phyloP scores from a whole-genome alignment of 2,329 filamentous ascomycete genomes.

The Diaporthe batatas region DNA sequence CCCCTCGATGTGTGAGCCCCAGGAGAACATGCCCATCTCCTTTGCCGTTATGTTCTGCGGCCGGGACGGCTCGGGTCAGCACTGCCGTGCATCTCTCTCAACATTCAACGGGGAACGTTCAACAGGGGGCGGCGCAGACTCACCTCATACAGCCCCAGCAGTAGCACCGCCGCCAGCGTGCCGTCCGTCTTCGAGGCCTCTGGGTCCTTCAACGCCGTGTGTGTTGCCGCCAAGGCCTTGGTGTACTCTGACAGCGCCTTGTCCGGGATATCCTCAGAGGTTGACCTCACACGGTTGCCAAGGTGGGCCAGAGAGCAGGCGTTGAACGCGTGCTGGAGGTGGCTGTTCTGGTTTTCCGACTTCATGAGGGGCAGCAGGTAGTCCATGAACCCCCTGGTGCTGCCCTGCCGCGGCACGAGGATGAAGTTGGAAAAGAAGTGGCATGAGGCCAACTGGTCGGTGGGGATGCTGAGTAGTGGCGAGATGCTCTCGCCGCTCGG shows the following conservation, averaged over 20 bases:
- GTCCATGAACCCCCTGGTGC: slow-evolving; percentile 68
- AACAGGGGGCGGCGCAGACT: slow-evolving; percentile 35
- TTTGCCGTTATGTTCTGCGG: slow-evolving; percentile 65
- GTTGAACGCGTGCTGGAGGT: slow-evolving; percentile 69
- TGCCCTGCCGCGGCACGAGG: slow-evolving; percentile 64
- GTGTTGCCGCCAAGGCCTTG: slow-evolving; percentile 66
- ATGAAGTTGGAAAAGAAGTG: slow-evolving; percentile 74
- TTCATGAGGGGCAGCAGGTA: slow-evolving; percentile 70
- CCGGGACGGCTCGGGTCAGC: not conserved
- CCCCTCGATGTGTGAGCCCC: slow-evolving; percentile 74
- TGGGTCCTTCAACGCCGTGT: slow-evolving; percentile 65
- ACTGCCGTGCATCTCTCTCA: not conserved
- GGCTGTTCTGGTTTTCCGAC: slow-evolving; percentile 57
- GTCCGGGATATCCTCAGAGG: slow-evolving; percentile 51
- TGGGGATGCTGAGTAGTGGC: slow-evolving; percentile 58
- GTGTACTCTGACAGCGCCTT: slow-evolving; percentile 67
- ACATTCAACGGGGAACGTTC: not conserved
- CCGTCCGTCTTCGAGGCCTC: slow-evolving; percentile 65
- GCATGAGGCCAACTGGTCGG: slow-evolving; percentile 69
- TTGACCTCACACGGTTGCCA: slow-evolving; percentile 61
- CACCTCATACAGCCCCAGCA: slow-evolving; percentile 72
- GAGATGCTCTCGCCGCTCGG: slow-evolving; percentile 48
- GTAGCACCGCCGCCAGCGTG: slow-evolving; percentile 70
- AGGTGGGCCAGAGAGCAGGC: slow-evolving; percentile 71
- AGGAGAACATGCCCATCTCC: slow-evolving; percentile 67